Base-by-base conservation (phyloP, 2,329 filamentous ascomycete species). In the Helotiales sp. region DNA sequence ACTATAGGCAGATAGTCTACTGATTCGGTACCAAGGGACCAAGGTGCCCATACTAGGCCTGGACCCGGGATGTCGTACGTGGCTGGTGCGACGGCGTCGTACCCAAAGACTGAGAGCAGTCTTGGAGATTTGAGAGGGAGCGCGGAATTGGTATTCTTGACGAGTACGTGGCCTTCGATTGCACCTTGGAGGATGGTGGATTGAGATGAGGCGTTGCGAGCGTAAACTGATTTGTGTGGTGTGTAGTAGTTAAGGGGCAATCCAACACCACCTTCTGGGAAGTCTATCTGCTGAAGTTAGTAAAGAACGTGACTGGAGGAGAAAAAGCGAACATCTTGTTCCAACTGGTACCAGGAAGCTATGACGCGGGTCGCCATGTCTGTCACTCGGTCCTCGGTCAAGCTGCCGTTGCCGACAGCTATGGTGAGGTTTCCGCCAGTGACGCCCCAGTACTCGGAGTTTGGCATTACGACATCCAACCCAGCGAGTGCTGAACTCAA, bases 401-500 rank as follows among this genome's bases (percentile, higher is more conserved):
- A 36, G 12, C 80, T 80, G 1, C 85, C 85, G 60, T 88, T 86
- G 8, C 75, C 75, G 13, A 90, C 81, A 0, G 86, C 82, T 3
- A 77, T 71, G 1, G 77, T 74, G 1, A 79, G 3, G 80, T 51
- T 51, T 36, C 27, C 48, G 3, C 48, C 48, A 24, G 25, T 19
- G 10, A 19, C 13, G 4, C 67, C 65, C 65, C 65, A 67, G 15
- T 36, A 62, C 7, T n/a, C 27, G 19, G 61, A 61, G 30, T 34
- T 51, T 8, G 65, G 63, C 63, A 69, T 68, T 0, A 52, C 63
- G 2, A 88, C 84, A 68, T 96, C 93, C 4, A 96, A 78, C 0
- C 93, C 93, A 5, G 91, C 89, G 4, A 96, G 76, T 2, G 90
- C 89, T 52, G 84, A 88, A 7, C 82, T 84, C 0, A 96, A 88